A percentile compares a stretch with the other conserved stretches of the same genome.
phyloP scores from a whole-genome alignment of 2,329 filamentous ascomycete genomes.

The Orbilia blumenaviensis region DNA sequence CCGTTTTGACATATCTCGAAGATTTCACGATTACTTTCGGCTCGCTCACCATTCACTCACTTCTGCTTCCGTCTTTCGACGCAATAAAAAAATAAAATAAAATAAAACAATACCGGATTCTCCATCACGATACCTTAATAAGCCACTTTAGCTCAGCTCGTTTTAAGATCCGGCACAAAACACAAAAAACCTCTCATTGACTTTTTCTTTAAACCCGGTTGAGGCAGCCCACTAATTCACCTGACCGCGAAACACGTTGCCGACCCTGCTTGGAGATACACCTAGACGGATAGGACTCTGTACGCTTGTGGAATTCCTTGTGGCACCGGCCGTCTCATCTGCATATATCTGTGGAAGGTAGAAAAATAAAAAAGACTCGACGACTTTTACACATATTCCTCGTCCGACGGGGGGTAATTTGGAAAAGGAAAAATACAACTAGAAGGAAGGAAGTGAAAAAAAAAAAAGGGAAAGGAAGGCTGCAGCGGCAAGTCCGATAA shows the following conservation, averaged over 20 bases:
- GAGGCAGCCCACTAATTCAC: conserved; percentile 34
- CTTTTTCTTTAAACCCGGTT: conserved; percentile 8
- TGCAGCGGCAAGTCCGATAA: conserved; percentile 25
- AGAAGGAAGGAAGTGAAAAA: conserved; percentile 15
- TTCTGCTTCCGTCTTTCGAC: conserved; percentile 40
- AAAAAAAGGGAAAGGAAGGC: conserved; percentile 31
- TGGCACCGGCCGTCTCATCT: conserved; percentile 46
- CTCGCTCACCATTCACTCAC: neutral
- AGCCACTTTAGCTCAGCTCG: neutral
- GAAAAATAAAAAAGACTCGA: conserved; percentile 21
- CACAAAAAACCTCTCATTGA: neutral
- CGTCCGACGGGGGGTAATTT: conserved; percentile 45
- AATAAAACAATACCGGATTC: no score
- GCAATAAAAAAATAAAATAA: conserved; percentile 28
- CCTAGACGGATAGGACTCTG: no score
- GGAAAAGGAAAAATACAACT: neutral
- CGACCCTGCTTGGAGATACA: conserved; percentile 18
- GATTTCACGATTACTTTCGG: neutral
- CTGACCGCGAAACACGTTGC: conserved; percentile 41
- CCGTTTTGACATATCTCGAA: neutral
- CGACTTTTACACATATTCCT: conserved; percentile 8
- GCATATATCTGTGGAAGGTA: conserved; percentile 26
- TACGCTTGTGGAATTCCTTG: conserved; percentile 20
- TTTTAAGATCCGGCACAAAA: neutral
- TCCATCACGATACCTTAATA: conserved; percentile 26